Percentiles rank a stretch among this genome's conserved stretches.
Evolutionary conservation across 352 stramenopile species (phyloP).

Genomic region (Phytophthora crassamura): DNA sequence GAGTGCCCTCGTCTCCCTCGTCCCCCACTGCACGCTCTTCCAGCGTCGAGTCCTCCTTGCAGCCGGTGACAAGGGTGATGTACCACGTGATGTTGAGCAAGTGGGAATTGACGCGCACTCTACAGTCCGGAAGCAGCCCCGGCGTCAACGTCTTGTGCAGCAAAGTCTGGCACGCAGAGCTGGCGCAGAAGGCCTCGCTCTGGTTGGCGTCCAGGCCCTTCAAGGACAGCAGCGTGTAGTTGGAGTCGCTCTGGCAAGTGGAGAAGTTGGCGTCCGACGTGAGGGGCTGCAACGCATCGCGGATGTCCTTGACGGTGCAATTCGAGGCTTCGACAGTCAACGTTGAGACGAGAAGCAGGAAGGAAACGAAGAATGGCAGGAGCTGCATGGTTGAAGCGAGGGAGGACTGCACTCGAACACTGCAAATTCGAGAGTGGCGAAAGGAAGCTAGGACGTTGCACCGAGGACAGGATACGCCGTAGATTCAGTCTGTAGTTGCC

Average conservation of each 20-base stretch:
- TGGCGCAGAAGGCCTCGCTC: constrained; percentile 23
- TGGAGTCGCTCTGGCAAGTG: constrained; percentile 29
- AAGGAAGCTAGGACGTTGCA: not conserved
- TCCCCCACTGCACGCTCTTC: constrained; percentile 26
- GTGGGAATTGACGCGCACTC: constrained; percentile 12
- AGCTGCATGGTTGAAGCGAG: constrained; percentile 21
- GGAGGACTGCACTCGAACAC: not conserved
- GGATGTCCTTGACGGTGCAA: constrained; percentile 18
- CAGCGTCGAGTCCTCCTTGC: constrained; percentile 12
- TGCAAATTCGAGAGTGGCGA: constrained; percentile 19
- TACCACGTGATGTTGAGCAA: constrained; percentile 20
- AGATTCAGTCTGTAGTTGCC: no score
- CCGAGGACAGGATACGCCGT: no score
- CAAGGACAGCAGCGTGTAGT: constrained; percentile 27
- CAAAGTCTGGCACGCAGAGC: constrained; percentile 30
- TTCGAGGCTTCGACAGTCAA: constrained; percentile 8
- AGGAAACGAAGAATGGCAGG: not conserved
- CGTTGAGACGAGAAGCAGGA: constrained; percentile 2
- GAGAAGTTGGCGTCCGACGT: constrained; percentile 15
- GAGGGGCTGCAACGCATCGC: constrained; percentile 8
- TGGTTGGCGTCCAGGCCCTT: constrained; percentile 9
- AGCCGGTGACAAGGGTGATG: constrained; percentile 9
- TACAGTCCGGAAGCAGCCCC: constrained; percentile 23
- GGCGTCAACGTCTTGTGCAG: constrained; percentile 14
- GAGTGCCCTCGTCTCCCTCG: not conserved